These are phyloP conservation scores for Salvia splendens DNA, from an alignment of 257 asterid species.

Conservation along the genomic window DNA sequence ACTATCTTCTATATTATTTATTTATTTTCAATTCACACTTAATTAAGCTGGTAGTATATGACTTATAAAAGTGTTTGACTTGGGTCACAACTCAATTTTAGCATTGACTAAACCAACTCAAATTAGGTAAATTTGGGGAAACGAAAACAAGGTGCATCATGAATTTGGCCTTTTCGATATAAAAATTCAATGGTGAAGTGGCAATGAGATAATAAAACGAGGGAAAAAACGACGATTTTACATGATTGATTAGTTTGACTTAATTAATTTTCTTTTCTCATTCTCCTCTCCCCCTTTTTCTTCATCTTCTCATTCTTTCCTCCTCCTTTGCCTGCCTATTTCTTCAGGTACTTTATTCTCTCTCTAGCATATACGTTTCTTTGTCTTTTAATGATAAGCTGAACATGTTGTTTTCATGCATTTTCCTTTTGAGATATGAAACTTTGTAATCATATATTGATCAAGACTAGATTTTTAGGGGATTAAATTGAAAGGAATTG, in stretches of 20 bases:
- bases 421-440: slow-evolving; percentile 11
- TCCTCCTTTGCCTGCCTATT: slow-evolving; percentile 22
- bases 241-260: too few relatives aligned
- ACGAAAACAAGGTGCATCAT: neutral
- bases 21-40: too few relatives aligned
- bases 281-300: neutral
- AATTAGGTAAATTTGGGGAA: neutral
- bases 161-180: neutral
- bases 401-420: slow-evolving; percentile 14
- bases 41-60: too few relatives aligned
- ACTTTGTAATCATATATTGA: slow-evolving; percentile 22
- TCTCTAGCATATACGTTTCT: slow-evolving; percentile 8
- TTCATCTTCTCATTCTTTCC: slow-evolving; percentile 18
- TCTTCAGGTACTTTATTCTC: slow-evolving; percentile 31
- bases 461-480: slow-evolving; percentile 31
- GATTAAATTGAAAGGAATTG: neutral
- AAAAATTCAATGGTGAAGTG: slow-evolving; percentile 1
- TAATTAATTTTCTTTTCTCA: too few relatives aligned
- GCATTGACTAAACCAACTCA: slow-evolving; percentile 29
- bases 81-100: slow-evolving; percentile 13
- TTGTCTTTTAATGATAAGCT: neutral
- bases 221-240: too few relatives aligned
- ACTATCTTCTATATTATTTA: too few relatives aligned
- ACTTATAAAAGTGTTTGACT: slow-evolving; percentile 12
- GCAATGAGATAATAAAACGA: too few relatives aligned